phyloP scores from a whole-genome alignment of 2,329 filamentous ascomycete genomes.

The Venturia pyrina region DNA sequence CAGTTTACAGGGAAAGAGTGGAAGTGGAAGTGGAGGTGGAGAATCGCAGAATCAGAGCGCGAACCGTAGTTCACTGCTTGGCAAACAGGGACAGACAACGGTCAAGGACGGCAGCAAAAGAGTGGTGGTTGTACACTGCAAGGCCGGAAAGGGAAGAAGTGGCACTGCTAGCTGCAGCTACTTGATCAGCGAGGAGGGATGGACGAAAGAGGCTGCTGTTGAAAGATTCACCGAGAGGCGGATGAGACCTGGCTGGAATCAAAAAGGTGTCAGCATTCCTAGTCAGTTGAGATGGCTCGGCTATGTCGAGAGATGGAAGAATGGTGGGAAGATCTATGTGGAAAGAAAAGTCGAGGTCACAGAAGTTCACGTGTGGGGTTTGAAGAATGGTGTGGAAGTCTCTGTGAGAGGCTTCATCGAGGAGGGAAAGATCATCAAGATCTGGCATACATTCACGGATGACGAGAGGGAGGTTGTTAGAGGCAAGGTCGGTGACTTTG shows the following conservation, averaged over 20 bases:
- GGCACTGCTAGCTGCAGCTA: conserved; percentile 84
- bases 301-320: conserved; percentile 84
- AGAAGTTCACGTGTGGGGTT: conserved; percentile 83
- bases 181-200: conserved; percentile 76
- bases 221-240: conserved; percentile 66
- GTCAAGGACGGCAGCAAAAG: conserved; percentile 27
- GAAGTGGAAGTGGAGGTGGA: conserved; percentile 15
- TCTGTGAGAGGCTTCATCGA: conserved; percentile 76
- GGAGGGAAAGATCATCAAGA: conserved; percentile 78
- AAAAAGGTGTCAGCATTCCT: conserved; percentile 74
- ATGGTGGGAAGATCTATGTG: conserved; percentile 64
- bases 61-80: background rate
- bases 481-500: conserved; percentile 37
- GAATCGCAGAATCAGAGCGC: conserved; percentile 20
- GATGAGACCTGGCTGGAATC: conserved; percentile 83
- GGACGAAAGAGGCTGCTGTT: conserved; percentile 54
- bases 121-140: conserved; percentile 90
- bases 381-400: conserved; percentile 80
- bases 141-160: conserved; percentile 89
- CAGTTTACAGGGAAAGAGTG: conserved; percentile 19
- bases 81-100: conserved; percentile 18
- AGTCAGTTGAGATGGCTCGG: conserved; percentile 80
- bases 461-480: conserved; percentile 59
- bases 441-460: conserved; percentile 69
- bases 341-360: conserved; percentile 76